These are phyloP conservation scores for Albatrellus ellisii DNA, from an alignment of 768 basidiomycete species.

Conservation along the genomic window DNA sequence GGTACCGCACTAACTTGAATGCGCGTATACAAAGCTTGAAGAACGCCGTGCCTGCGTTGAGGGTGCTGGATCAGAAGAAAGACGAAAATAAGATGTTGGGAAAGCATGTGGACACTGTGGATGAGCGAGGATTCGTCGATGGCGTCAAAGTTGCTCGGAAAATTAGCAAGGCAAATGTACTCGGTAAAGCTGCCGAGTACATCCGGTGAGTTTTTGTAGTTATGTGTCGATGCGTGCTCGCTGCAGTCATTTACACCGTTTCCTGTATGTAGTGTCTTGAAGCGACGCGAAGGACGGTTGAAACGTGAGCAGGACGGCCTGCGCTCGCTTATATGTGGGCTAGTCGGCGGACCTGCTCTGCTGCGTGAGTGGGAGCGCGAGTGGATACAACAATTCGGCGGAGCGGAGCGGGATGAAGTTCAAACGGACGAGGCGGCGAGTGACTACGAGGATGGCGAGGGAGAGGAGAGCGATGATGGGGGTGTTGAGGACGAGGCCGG, in stretches of 20 bases:
- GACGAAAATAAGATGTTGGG: constrained; percentile 4
- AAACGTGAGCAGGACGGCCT: constrained; percentile 66
- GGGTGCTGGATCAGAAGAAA: constrained; percentile 47
- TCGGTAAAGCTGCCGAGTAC: constrained; percentile 86
- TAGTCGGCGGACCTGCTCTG: constrained; percentile 63
- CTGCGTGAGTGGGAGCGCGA: constrained; percentile 65
- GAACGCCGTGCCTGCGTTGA: constrained; percentile 72
- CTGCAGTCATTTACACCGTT: too few species aligned
- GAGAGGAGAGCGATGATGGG: constrained; percentile 29
- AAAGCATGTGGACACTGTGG: constrained; percentile 41
- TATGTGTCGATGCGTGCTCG: background rate
- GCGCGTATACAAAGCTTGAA: constrained; percentile 74
- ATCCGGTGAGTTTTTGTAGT: constrained; percentile 36
- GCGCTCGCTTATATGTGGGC: constrained; percentile 49
- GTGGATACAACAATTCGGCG: constrained; percentile 64
- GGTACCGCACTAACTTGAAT: constrained; percentile 83
- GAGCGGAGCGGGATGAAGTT: constrained; percentile 56
- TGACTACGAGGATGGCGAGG: constrained; percentile 39
- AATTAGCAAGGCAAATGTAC: constrained; percentile 82
- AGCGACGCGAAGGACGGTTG: constrained; percentile 61
- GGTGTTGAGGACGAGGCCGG: constrained; percentile 22
- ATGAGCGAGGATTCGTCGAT: constrained; percentile 77
- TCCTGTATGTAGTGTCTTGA: constrained; percentile 62
- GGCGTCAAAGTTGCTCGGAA: constrained; percentile 89
- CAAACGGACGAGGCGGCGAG: constrained; percentile 27